A percentile compares a stretch with the other conserved stretches of the same genome.
These are phyloP conservation scores for Neurospora tetraspora DNA, from an alignment of 495 filamentous ascomycete genomes.

Conservation along the genomic window DNA sequence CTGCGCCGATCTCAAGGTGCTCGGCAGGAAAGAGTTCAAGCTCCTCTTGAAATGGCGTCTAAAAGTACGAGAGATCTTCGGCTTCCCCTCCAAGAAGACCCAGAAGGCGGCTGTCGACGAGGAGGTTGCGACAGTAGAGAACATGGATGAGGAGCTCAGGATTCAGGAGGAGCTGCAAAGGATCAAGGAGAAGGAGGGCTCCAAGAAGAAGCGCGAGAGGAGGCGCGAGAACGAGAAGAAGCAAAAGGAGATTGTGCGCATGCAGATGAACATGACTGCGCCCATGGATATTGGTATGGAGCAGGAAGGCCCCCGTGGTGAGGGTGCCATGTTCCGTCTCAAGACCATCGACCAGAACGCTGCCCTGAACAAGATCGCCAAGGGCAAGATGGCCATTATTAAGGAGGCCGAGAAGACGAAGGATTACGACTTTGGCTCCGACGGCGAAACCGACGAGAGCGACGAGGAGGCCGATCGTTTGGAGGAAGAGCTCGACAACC, in stretches of 20 bases:
- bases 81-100: conserved; percentile 67
- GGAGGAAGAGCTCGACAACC: conserved; percentile 70
- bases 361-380: conserved; percentile 57
- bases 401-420: conserved; percentile 43
- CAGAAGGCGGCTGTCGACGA: conserved; percentile 39
- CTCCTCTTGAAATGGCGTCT: conserved; percentile 86
- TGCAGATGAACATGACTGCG: conserved; percentile 95
- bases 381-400: conserved; percentile 63
- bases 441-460: conserved; percentile 46
- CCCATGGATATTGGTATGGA: conserved; percentile 95
- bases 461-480: conserved; percentile 75
- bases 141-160: conserved; percentile 88
- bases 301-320: conserved; percentile 65
- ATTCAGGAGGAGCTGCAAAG: conserved; percentile 80
- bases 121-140: conserved; percentile 68
- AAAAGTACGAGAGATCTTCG: conserved; percentile 84
- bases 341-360: conserved; percentile 67
- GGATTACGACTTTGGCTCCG: conserved; percentile 48
- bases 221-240: conserved; percentile 82
- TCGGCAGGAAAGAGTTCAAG: conserved; percentile 92
- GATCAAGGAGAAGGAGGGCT: conserved; percentile 63
- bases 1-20: conserved; percentile 79
- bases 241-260: conserved; percentile 77
- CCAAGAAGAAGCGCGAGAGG: conserved; percentile 68
- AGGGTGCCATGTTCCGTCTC: conserved; percentile 73